Evolutionary conservation across 2,329 filamentous ascomycete genomes (phyloP), one percentile per base, ranked within the genome.

Genomic region (Exophiala sp.): DNA sequence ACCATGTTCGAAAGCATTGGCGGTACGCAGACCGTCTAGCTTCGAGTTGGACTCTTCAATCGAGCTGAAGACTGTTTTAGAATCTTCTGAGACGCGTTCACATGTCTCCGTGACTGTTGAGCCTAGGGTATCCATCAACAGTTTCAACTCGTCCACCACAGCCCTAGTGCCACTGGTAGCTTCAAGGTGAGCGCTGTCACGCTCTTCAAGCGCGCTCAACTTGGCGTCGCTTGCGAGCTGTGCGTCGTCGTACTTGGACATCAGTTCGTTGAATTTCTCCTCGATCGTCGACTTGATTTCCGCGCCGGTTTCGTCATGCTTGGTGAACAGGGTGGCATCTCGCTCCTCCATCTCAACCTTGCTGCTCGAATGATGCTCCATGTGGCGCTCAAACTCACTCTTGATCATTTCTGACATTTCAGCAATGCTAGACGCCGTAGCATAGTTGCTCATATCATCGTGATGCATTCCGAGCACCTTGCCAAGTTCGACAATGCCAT

Each of bases 241-340:
- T 56, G 90, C 83, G 53, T 93, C 88, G 48, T 96, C 90, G 63
- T 95, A 94, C 66, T 94, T 96, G 59, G 78, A 74, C 65, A 95
- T 81, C 19, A 98, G 75, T 46, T 89, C 86, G 51, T 79, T 79
- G 59, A 96, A 81, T 64, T 88, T 89, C 62, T 89, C 85, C 55
- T 95, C 81, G 32, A 84, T 72, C 66, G 80, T 81, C 43, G 71
- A 67, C 3, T 71, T 70, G 19, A 83, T 65, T 22, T 78, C 76
- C 6, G 73, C 73, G 52, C 77, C 76, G 48, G 73, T 71, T 60
- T 83, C 79, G 18, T 80, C 78, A 27, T 82, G 77, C 65, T 82
- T 83, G 56, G 78, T 74, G 8, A 80, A 65, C 13, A 73, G 62
- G 13, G 75, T 71, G 1, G 76, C 71, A 38, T 78, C 73, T 45